Base-by-base conservation (phyloP, 441 rosid species). In the Francoa sonchifolia region DNA sequence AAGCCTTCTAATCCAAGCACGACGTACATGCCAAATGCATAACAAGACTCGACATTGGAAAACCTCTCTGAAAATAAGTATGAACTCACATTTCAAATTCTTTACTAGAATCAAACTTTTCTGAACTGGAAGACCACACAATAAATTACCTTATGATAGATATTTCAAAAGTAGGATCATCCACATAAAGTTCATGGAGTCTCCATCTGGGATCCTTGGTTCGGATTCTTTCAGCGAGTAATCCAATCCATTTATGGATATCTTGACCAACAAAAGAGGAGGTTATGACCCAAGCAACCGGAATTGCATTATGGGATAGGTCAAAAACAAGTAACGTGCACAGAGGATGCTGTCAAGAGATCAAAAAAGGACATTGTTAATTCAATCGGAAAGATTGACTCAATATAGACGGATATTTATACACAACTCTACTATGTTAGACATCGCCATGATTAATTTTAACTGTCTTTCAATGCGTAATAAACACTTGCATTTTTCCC, bases 211-310 rank as follows among this genome's bases (percentile, higher is more conserved):
- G 69, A 57, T 68, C 76, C 61, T 66, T 75, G 42, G 52, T 40
- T 31, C 32, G 59, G 48, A 75, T 33, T 50, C 66, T 68, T 54
- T 75, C 69, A 36, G 71, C 61, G 17, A 75, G 71, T 11, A 57
- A 20, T 18, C 65, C 52, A 42, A 75, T 59, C 82, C 82, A 75
- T 59, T 68, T 68, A 52, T 55, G 56, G 37, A 59, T 42, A 34
- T 43, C 53, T 47, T 54, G 71, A 42, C 69, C 48, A n/a, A 47
- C 40, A 52, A 49, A 57, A n/a, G 73, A 55, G 17, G 75, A 61
- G 35, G 67, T 28, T 57, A 74, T 60, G 47, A 74, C 46, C 81
- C 81, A 74, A 42, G 77, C 74, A 62, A 74, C 62, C 6, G 77
- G 72, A 51, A 71, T 65, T 34, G 77, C 81, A 53, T 65, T 65